These are phyloP conservation scores for Lactarius sanguifluus DNA, from an alignment of 768 basidiomycete species.

Conservation along the genomic window DNA sequence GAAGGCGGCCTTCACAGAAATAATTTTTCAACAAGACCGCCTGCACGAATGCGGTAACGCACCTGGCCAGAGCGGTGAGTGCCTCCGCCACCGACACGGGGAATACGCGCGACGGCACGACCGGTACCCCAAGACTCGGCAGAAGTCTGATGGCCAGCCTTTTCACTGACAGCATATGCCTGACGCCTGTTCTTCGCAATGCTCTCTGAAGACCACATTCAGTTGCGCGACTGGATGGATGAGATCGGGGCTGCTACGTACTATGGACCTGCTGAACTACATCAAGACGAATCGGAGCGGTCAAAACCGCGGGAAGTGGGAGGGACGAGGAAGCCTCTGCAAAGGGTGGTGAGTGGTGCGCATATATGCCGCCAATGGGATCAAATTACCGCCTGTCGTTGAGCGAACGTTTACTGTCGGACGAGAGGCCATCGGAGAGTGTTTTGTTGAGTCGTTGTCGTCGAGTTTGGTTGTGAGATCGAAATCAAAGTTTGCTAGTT, in stretches of 20 bases:
- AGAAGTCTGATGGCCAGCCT: conserved; percentile 98
- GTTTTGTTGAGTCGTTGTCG: conserved; percentile 6
- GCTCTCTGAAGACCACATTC: conserved; percentile 63
- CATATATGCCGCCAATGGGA: neutral
- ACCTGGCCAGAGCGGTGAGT: conserved; percentile 98
- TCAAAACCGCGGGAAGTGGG: conserved; percentile 93
- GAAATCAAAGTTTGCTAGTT: conserved; percentile 31
- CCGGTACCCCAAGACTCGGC: conserved; percentile 99
- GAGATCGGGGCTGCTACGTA: conserved; percentile 48
- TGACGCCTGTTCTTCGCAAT: conserved; percentile 98
- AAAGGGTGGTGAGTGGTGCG: conserved; percentile 6
- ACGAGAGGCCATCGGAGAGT: conserved; percentile 75
- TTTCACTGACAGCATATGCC: conserved; percentile 94
- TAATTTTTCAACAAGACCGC: conserved; percentile 6
- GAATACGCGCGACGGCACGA: conserved; percentile 99
- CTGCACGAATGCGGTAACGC: conserved; percentile 27
- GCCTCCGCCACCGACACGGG: conserved; percentile 98
- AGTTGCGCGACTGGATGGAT: neutral
- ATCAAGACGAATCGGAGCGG: conserved; percentile 97
- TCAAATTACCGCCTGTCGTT: conserved; percentile 62
- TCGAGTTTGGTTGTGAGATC: neutral
- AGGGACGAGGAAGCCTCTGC: conserved; percentile 84
- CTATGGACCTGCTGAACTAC: conserved; percentile 99
- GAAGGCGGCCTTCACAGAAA: conserved; percentile 76
- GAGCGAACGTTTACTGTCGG: conserved; percentile 87